Evolutionary conservation across 2,329 filamentous ascomycete genomes (phyloP), one percentile per base, ranked within the genome.

Genomic region (Aspergillus hiratsukae): DNA sequence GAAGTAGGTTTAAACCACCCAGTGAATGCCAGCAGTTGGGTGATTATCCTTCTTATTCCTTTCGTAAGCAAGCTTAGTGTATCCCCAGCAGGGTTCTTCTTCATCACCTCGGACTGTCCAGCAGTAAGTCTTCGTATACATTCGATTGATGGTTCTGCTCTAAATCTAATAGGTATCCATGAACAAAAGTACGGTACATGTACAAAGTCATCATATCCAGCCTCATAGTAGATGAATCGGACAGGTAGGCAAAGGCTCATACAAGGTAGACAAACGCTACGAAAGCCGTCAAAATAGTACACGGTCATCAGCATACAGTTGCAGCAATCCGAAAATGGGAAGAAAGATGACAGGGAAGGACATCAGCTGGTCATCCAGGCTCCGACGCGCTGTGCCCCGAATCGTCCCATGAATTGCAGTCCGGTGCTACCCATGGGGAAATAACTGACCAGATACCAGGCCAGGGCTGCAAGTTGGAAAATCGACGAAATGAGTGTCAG

Each of bases 371-470:
- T 87, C 84, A 97, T 87, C 94, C 93, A 97, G 53, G 91, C 84
- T 4, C 90, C 84, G 40, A 95, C 89, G 69, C 92, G 84, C 69
- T 87, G 87, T 21, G 88, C 90, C 23, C 93, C 94, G 70, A 96
- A 94, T 3, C 86, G 86, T 46, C 91, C 90, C 56, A 91, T 91
- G 64, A 96, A 85, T 58, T 93, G 87, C 63, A 99, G 78, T 45
- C 94, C 91, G 54, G 87, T 89, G 56, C 89, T 90, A 43, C 94
- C 94, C 92, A 97, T 96, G 27, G 94, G 94, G 69, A 97, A 97
- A 75, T 99, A 99, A 76, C 90, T 96, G 74, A 97, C 87, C 49
- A 97, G 81, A 76, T 97, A 97, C 93, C 93, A 97, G 49, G 90
- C 63, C 61, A 97, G 80, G 61, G 88, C 89, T 53, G 87, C 86